Conservation (phyloP, 1,284 basidiomycete genomes). For the Irpex sp. region DNA sequence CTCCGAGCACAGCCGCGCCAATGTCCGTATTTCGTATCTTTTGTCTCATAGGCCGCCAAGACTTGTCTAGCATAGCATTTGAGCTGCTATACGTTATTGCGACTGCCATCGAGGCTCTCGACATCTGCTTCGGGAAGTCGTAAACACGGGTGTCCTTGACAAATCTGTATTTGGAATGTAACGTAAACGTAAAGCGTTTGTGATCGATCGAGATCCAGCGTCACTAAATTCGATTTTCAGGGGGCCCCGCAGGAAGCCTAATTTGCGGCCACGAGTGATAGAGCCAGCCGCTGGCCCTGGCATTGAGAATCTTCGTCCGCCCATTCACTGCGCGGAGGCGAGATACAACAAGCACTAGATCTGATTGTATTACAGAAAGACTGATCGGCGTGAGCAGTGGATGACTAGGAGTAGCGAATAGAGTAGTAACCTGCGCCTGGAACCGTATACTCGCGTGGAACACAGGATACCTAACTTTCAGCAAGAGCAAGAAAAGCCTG, state of each 20-base stretch:
- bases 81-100: too few relatives aligned
- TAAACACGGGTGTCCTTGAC: neutral
- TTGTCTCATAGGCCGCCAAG: too few relatives aligned
- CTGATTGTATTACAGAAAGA: neutral
- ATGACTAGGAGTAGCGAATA: neutral
- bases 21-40: too few relatives aligned
- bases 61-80: too few relatives aligned
- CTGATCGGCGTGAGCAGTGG: neutral
- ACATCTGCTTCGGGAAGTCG: too few relatives aligned
- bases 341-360: neutral
- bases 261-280: neutral
- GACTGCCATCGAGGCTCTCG: too few relatives aligned
- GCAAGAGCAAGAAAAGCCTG: too few relatives aligned
- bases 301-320: neutral
- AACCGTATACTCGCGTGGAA: too few relatives aligned
- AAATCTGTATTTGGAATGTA: neutral
- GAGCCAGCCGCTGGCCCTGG: neutral
- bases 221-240: slow-evolving; percentile 1
- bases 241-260: neutral
- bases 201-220: neutral
- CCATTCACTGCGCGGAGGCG: neutral
- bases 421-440: too few relatives aligned
- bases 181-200: neutral
- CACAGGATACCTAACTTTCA: too few relatives aligned
- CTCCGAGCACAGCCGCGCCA: too few relatives aligned